Base-by-base conservation (phyloP, 2,329 filamentous ascomycete species). In the Fusarium goolgardi region DNA sequence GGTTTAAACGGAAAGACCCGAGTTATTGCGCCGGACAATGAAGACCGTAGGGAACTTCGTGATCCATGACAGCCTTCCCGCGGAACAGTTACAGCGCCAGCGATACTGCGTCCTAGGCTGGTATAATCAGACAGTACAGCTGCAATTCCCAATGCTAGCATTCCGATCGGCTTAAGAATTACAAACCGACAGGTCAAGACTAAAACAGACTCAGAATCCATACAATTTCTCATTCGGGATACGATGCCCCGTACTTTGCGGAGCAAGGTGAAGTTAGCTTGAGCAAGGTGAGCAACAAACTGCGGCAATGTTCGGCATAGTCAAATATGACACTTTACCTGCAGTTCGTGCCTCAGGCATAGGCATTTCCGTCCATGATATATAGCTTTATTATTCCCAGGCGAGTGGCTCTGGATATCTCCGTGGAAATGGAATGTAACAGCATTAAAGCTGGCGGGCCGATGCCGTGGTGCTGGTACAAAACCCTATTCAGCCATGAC, bases 231-330 rank as follows among this genome's bases (percentile, higher is more conserved):
- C 21, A 23, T 35, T 40, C 35, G 40, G 25, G 44, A 20, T n/a
- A 1, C 32, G 25, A 15, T 37, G 31, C 52, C 37, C 50, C 37
- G 32, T 40, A 44, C 41, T 32, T 63, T 56, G 57, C 32, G 60
- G 32, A 63, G 59, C 39, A 40, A 34, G 46, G 27, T 63, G 39
- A 63, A 10, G 50, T 23, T 54, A 55, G 27, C 27, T 54, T 34
- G 27, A 15, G 44, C 43, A 53, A 44, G 52, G 41, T 61, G 45
- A 47, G 37, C 20, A 21, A 32, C 15, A 54, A 46, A 21, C 25
- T 18, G 52, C 65, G 65, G 59, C 45, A 67, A 67, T 56, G 49
- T 54, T 65, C 63, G 64, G 57, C 32, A 56, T 43, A 70, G 53
- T 9, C 8, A 25, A 40, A 27, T 40, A 12, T 34, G 27, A 40